Conservation (phyloP, 768 basidiomycete species). For the Pleurotus platypus region DNA sequence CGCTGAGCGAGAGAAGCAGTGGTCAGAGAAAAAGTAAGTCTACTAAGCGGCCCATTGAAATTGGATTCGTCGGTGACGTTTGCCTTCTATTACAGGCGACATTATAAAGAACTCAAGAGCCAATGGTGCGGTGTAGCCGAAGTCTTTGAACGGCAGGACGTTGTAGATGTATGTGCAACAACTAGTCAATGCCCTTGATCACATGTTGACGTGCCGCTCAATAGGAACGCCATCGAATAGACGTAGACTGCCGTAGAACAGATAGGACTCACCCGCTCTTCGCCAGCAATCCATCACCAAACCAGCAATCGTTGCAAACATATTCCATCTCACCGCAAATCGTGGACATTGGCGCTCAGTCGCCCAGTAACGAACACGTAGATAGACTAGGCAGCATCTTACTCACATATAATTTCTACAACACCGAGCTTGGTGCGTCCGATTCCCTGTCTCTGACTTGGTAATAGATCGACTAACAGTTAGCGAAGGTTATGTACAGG, state of each 20-base stretch:
- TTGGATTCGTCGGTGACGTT: not conserved
- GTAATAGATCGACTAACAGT: conserved; percentile 6
- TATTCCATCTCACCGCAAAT: conserved; percentile 75
- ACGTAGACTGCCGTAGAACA: conserved; percentile 96
- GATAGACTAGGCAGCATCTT: conserved; percentile 83
- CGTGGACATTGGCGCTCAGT: conserved; percentile 78
- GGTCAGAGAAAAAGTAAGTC: conserved; percentile 59
- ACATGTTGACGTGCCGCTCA: not conserved
- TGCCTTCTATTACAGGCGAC: conserved; percentile 37
- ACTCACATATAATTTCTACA: conserved; percentile 87
- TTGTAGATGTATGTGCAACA: conserved; percentile 59
- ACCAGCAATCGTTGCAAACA: conserved; percentile 51
- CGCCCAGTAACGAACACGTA: conserved; percentile 88
- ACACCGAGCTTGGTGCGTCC: conserved; percentile 78
- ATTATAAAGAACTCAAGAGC: conserved; percentile 67
- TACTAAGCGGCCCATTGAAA: not conserved
- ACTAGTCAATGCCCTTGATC: conserved; percentile 12
- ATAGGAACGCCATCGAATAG: conserved; percentile 87
- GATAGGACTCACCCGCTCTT: conserved; percentile 94
- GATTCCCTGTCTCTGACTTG: conserved; percentile 1
- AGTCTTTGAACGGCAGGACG: conserved; percentile 75
- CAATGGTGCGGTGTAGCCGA: conserved; percentile 85
- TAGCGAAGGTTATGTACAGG: conserved; percentile 86
- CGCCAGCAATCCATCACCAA: conserved; percentile 41
- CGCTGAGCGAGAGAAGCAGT: conserved; percentile 55